Evolutionary conservation across 2,329 filamentous ascomycete genomes (phyloP), one percentile per base, ranked within the genome.

Genomic region (Xylaria digitata): DNA sequence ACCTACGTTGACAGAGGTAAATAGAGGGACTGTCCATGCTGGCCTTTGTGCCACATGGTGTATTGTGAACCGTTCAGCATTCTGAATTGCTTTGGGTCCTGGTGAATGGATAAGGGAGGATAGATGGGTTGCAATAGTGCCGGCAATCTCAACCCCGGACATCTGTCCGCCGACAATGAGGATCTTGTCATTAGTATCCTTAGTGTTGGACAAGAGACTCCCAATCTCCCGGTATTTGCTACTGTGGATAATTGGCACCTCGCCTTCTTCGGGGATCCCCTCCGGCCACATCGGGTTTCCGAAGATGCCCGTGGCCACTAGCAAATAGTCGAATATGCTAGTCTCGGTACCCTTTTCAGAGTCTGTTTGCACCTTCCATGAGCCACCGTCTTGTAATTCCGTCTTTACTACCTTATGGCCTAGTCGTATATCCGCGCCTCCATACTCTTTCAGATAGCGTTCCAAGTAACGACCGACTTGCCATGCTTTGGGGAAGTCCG

Each of bases 141-240:
- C 89, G 0, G 92, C 90, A 55, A 90, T 90, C 80, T 96, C 93
- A 5, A 92, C 87, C 0, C 92, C 92, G 1, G 92, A 95, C 85
- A 96, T 94, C 73, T 94, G 92, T 0, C 92, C 92, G 0, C 93
- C 93, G 0, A 94, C 87, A 0, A 96, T 83, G 0, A 93, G 82
- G 17, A 96, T 88, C 73, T 89, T 92, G 19, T 87, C 86, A 1
- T 82, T 82, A 0, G 74, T 72, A 4, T 63, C 56, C 11, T 69
- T 62, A 1, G 80, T 75, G 0, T 78, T 75, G 0, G 78, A 79
- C 1, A 90, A 72, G 2, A 90, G 76, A 8, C 76, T 76, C 32
- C 83, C 73, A 1, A 91, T 77, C 61, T 85, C 82, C 3, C 90
- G 83, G 59, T 93, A 89, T 32, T 85, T 79, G 54, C 90, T 91